Evolutionary conservation across 2,329 filamentous ascomycete genomes (phyloP).

Genomic region (Parasarocladium wereldwijsianum): DNA sequence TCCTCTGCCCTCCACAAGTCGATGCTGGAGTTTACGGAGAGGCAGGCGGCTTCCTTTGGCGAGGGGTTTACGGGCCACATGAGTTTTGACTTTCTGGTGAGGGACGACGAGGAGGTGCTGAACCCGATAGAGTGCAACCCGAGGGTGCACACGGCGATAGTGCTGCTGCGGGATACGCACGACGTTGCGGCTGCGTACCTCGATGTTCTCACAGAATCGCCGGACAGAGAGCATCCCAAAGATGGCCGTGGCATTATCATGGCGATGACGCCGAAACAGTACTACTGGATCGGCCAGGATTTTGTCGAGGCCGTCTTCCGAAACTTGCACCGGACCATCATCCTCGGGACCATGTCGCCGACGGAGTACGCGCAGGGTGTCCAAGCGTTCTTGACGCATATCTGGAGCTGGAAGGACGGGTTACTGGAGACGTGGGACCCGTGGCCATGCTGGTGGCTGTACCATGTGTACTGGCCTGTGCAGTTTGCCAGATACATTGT

Average conservation of each 20-base stretch:
- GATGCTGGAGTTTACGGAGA: slow-evolving; percentile 51
- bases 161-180: slow-evolving; percentile 37
- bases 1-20: slow-evolving; percentile 37
- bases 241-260: slow-evolving; percentile 7
- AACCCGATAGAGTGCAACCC: slow-evolving; percentile 63
- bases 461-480: slow-evolving; percentile 40
- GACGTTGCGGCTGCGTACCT: slow-evolving; percentile 39
- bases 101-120: slow-evolving; percentile 19
- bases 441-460: slow-evolving; percentile 39
- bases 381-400: slow-evolving; percentile 16
- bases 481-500: slow-evolving; percentile 30
- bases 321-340: slow-evolving; percentile 21
- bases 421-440: slow-evolving; percentile 40
- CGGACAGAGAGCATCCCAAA: not conserved
- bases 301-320: slow-evolving; percentile 35
- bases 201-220: slow-evolving; percentile 20
- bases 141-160: slow-evolving; percentile 51
- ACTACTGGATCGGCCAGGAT: slow-evolving; percentile 58
- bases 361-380: slow-evolving; percentile 11
- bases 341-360: slow-evolving; percentile 10
- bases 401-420: slow-evolving; percentile 38
- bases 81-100: slow-evolving; percentile 55
- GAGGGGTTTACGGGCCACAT: slow-evolving; percentile 50
- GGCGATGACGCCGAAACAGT: slow-evolving; percentile 12
- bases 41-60: slow-evolving; percentile 36